phyloP scores from a whole-genome alignment of 352 stramenopile species.

The Phytopythium montanum region DNA sequence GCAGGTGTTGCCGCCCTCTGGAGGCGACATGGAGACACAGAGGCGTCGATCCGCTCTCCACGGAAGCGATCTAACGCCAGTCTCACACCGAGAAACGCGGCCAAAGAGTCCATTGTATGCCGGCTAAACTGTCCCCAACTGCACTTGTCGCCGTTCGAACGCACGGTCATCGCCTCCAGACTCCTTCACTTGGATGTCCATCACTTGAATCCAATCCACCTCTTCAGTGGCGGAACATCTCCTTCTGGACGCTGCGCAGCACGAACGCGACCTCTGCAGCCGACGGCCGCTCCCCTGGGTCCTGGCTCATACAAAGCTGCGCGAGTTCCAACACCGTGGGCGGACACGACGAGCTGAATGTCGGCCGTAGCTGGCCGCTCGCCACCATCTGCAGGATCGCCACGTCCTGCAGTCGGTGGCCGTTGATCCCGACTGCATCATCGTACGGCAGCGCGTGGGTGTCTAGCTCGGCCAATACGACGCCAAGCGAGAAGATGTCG shows the following conservation, averaged over 20 bases:
- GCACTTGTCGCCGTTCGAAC: too few relatives aligned
- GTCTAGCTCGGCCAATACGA: constrained; percentile 37
- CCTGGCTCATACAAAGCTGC: constrained; percentile 24
- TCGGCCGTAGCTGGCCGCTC: constrained; percentile 16
- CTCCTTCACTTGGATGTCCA: too few relatives aligned
- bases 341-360: constrained; percentile 15
- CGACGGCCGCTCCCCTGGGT: constrained; percentile 27
- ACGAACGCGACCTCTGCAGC: constrained; percentile 37
- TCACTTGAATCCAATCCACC: too few relatives aligned
- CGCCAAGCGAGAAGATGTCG: constrained; percentile 39
- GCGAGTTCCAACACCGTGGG: constrained; percentile 24
- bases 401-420: constrained; percentile 26
- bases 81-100: too few relatives aligned
- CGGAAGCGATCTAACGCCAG: too few relatives aligned
- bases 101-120: too few relatives aligned
- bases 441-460: constrained; percentile 35
- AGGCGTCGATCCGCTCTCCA: too few relatives aligned
- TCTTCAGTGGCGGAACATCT: too few relatives aligned
- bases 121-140: too few relatives aligned
- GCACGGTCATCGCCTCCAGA: too few relatives aligned
- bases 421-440: constrained; percentile 14
- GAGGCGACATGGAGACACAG: too few relatives aligned
- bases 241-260: constrained; percentile 18
- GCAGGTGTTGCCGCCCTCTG: too few relatives aligned
- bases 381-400: constrained; percentile 44